phyloP scores from a whole-genome alignment of 345 rosid species.

The Sisymbrium altissimum region DNA sequence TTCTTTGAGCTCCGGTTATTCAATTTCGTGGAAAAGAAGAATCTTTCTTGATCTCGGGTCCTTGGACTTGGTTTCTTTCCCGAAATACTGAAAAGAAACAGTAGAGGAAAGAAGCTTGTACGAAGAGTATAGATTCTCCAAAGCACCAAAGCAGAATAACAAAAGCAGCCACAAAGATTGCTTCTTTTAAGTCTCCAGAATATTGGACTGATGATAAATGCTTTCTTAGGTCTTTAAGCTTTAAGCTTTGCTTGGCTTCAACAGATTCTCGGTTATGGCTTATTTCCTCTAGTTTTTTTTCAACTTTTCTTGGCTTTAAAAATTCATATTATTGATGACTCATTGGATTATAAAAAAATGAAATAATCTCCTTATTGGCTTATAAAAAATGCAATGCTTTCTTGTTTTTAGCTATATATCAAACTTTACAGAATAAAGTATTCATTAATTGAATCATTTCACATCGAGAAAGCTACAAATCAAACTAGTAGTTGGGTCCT shows the following conservation, averaged over 20 bases:
- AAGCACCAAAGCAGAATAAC: slow-evolving; percentile 20
- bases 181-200: slow-evolving; percentile 3
- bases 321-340: slow-evolving; percentile 4
- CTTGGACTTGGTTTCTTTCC: background rate
- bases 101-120: slow-evolving; percentile 19
- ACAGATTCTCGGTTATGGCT: slow-evolving; percentile 14
- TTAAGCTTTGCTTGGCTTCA: slow-evolving; percentile 26
- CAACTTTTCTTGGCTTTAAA: slow-evolving; percentile 4
- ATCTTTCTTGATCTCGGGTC: slow-evolving; percentile 2
- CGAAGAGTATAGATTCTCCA: slow-evolving; percentile 25
- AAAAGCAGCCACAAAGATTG: slow-evolving; percentile 19
- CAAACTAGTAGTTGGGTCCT: background rate
- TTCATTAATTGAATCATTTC: background rate
- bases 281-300: background rate
- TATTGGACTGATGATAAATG: background rate
- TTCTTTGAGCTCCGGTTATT: background rate
- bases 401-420: slow-evolving; percentile 24
- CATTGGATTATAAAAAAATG: background rate
- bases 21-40: slow-evolving; percentile 7
- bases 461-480: slow-evolving; percentile 18
- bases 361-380: background rate
- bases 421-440: slow-evolving; percentile 4
- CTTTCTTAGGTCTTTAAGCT: slow-evolving; percentile 6
- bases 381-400: background rate
- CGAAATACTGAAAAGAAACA: background rate